phyloP scores from a whole-genome alignment of 129 eudicot genomes.

The Erigeron canadensis region DNA sequence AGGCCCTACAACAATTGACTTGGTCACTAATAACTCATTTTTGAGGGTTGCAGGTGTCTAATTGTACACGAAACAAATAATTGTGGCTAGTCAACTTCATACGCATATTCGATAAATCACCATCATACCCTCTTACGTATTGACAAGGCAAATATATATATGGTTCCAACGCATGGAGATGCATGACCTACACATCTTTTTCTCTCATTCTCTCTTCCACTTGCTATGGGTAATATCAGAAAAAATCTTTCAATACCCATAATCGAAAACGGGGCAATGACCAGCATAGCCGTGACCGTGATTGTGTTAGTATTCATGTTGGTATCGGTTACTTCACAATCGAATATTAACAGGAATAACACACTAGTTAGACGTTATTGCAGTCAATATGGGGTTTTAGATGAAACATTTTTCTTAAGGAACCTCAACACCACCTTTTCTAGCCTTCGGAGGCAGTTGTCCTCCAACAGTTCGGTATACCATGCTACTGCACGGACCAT shows the following conservation, averaged over 20 bases:
- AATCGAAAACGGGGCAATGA: background rate
- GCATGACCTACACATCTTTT: background rate
- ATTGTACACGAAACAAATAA: no score
- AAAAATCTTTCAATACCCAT: background rate
- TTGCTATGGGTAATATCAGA: constrained; percentile 2
- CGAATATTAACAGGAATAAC: constrained; percentile 34
- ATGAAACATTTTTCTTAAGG: constrained; percentile 31
- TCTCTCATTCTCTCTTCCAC: background rate
- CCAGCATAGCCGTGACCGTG: background rate
- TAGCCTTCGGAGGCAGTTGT: constrained; percentile 44
- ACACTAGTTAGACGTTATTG: constrained; percentile 50
- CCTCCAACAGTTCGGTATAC: constrained; percentile 14
- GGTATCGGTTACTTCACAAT: constrained; percentile 31
- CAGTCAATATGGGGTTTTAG: constrained; percentile 52
- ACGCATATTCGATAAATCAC: no score
- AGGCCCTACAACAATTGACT: no score
- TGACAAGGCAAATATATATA: background rate
- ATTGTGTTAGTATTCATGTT: background rate
- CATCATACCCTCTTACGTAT: no score
- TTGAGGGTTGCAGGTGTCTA: no score
- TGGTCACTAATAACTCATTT: no score
- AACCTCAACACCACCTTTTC: constrained; percentile 56
- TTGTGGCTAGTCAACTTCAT: no score
- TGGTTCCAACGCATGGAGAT: constrained; percentile 8
- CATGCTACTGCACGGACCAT: constrained; percentile 53